These are phyloP conservation scores for Linnemannia hyalina DNA, from an alignment of 192 early-diverging fungal genomes.

Conservation along the genomic window DNA sequence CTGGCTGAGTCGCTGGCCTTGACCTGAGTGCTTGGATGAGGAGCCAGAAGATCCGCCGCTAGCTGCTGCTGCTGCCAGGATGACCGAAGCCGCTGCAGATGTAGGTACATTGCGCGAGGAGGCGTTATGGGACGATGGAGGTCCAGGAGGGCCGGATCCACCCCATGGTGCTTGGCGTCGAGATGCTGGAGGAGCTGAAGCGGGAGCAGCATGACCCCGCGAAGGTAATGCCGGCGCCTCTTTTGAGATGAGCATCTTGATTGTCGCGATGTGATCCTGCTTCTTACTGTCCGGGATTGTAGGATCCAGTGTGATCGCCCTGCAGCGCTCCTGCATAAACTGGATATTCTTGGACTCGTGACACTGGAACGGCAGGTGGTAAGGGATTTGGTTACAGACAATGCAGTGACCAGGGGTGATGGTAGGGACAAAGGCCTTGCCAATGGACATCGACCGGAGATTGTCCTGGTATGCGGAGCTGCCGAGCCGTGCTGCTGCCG, in stretches of 20 bases:
- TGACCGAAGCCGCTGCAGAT: slow-evolving; percentile 5
- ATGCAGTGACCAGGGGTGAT: slow-evolving; percentile 53
- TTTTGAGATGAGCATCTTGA: slow-evolving; percentile 34
- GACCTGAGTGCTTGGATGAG: slow-evolving; percentile 21
- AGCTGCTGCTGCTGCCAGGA: slow-evolving; percentile 15
- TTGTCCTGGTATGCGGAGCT: slow-evolving; percentile 48
- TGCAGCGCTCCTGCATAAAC: slow-evolving; percentile 50
- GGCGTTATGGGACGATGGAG: neutral
- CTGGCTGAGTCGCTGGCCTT: neutral
- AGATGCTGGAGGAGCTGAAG: slow-evolving; percentile 7
- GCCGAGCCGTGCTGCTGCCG: slow-evolving; percentile 44
- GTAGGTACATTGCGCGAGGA: slow-evolving; percentile 13
- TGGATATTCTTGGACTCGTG: slow-evolving; percentile 41
- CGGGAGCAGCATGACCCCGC: slow-evolving; percentile 4
- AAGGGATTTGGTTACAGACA: slow-evolving; percentile 48
- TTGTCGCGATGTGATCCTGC: slow-evolving; percentile 50
- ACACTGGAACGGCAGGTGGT: slow-evolving; percentile 51
- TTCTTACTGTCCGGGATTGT: slow-evolving; percentile 50
- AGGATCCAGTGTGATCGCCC: slow-evolving; percentile 48
- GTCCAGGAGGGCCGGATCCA: neutral
- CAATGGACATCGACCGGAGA: slow-evolving; percentile 53
- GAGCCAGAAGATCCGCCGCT: slow-evolving; percentile 6
- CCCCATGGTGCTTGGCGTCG: slow-evolving; percentile 24
- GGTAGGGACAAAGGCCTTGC: slow-evolving; percentile 50
- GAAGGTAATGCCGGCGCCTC: slow-evolving; percentile 17